Evolutionary conservation across 306 rosid species (phyloP).

Genomic region (Cucurbita moschata): DNA sequence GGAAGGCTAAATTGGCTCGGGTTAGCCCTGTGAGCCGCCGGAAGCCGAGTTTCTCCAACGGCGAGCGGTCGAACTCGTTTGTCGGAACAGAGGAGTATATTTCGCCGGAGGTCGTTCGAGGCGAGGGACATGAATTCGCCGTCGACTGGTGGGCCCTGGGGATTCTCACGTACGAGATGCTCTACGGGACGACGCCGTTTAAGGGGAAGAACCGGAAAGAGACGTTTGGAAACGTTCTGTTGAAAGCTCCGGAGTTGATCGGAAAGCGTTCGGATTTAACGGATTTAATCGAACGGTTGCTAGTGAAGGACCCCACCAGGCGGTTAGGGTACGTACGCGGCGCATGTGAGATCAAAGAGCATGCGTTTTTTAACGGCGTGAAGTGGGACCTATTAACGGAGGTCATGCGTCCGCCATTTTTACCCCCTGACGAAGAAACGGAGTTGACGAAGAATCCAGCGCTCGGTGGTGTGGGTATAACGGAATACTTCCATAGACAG

Average conservation of each 20-base stretch:
- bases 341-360: slow-evolving; percentile 69
- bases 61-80: slow-evolving; percentile 73
- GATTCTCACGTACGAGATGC: slow-evolving; percentile 57
- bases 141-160: slow-evolving; percentile 98
- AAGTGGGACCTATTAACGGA: slow-evolving; percentile 70
- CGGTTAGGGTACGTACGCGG: slow-evolving; percentile 60
- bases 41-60: slow-evolving; percentile 38
- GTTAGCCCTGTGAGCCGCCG: slow-evolving; percentile 74
- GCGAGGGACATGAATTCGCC: slow-evolving; percentile 86
- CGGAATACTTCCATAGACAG: slow-evolving; percentile 35
- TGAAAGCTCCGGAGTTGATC: slow-evolving; percentile 38
- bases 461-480: slow-evolving; percentile 16
- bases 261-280: slow-evolving; percentile 51
- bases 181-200: slow-evolving; percentile 86
- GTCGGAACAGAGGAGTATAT: slow-evolving; percentile 96
- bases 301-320: slow-evolving; percentile 59
- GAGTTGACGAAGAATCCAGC: background rate
- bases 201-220: slow-evolving; percentile 70
- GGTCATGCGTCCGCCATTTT: slow-evolving; percentile 64
- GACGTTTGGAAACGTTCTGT: slow-evolving; percentile 57
- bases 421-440: slow-evolving; percentile 40
- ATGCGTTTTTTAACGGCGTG: slow-evolving; percentile 61
- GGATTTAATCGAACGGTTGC: slow-evolving; percentile 48
- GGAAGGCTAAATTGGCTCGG: slow-evolving; percentile 51
- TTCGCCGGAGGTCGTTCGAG: slow-evolving; percentile 75